Base-by-base conservation (phyloP, 2,329 filamentous ascomycete genomes). In the Graphilbum ipis-grandicollis region DNA sequence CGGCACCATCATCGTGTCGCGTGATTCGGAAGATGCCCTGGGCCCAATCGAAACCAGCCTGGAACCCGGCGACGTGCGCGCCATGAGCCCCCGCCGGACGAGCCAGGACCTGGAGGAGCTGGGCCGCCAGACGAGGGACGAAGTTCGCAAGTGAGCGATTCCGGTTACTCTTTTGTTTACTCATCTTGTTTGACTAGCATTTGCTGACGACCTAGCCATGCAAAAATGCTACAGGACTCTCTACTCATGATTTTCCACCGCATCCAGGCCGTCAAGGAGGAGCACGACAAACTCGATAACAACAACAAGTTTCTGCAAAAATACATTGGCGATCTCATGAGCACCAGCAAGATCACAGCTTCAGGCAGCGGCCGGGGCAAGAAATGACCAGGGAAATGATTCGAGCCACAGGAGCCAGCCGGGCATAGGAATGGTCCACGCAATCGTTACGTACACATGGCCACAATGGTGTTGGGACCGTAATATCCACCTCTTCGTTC, bases 301-400 rank as follows among this genome's bases (percentile, higher is more conserved):
- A 86, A 94, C 56, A 98, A 98, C 66, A 88, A 85, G 51, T 94
- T 96, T 52, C 61, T 98, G 34, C 88, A 96, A 57, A 93, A 93
- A 56, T 96, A 96, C 55, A 96, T 96, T 50, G 88, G 88, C 45
- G 88, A 93, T 52, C 67, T 96, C 38, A 96, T 93, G 72, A 82
- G 83, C 47, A 79, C 75, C n/a, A 76, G 71, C 53, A 79, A 79
- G 52, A 79, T 80, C 47, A 79, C 75, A 1, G 66, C 74, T 2
- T 62, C 67, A 2, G 33, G 39, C 22, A 58, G 60, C 37, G 60
- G 56, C 42, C 60, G 66, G 23, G 57, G 56, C 38, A 68, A 70
- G 50, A 75, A 73, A 52, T 74, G 51, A 65, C 23, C 21, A 5
- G 10, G 5, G 21, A 6, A 10, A 10, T 23, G 6, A 23, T 23